phyloP scores from a whole-genome alignment of 257 asterid species.

The Linderniella brevidens region DNA sequence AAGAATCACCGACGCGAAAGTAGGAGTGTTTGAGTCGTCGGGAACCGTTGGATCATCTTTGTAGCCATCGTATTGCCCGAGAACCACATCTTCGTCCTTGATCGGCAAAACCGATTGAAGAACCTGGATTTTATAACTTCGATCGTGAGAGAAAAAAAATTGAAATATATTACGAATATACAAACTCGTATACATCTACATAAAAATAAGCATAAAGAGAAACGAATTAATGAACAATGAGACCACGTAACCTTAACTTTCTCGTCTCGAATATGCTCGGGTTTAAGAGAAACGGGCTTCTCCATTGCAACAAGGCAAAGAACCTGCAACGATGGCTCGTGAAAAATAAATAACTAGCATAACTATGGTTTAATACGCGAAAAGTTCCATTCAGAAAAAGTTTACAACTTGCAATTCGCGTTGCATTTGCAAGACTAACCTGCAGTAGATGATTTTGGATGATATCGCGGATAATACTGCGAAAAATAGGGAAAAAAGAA shows the following conservation, averaged over 20 bases:
- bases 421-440: constrained; percentile 20
- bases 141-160: not conserved
- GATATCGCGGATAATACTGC: constrained; percentile 73
- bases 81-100: constrained; percentile 79
- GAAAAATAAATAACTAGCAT: not conserved
- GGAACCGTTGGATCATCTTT: constrained; percentile 93
- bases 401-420: no score
- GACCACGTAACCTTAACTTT: constrained; percentile 94
- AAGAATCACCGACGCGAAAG: constrained; percentile 59
- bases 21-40: constrained; percentile 72
- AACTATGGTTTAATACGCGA: not conserved
- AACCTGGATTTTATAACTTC: constrained; percentile 28
- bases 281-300: constrained; percentile 56
- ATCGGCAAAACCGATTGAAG: constrained; percentile 86
- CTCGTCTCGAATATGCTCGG: constrained; percentile 71
- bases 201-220: not conserved
- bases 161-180: not conserved
- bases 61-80: constrained; percentile 94
- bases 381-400: not conserved
- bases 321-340: constrained; percentile 26
- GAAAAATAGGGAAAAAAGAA: constrained; percentile 7
- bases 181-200: not conserved
- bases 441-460: constrained; percentile 71
- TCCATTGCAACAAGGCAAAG: constrained; percentile 80
- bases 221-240: no score